These are phyloP conservation scores for Centella asiatica DNA, from an alignment of 129 eudicot genomes.

Conservation along the genomic window DNA sequence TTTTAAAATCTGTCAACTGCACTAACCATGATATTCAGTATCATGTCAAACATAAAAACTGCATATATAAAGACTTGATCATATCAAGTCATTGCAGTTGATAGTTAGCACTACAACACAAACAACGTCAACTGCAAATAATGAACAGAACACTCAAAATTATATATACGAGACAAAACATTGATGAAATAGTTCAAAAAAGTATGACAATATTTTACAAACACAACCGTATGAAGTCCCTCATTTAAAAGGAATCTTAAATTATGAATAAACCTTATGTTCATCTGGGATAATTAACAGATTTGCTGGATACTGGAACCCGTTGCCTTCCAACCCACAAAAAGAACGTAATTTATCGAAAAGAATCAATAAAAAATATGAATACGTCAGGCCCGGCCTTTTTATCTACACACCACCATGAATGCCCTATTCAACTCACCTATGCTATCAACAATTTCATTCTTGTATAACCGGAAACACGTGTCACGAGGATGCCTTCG, in stretches of 20 bases:
- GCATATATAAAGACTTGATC: no score
- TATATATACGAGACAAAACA: no score
- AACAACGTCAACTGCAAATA: no score
- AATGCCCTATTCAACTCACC: constrained; percentile 1
- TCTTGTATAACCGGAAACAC: background rate
- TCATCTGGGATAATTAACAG: background rate
- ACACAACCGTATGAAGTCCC: background rate
- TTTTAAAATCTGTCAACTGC: no score
- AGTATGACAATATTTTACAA: background rate
- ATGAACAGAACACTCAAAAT: no score
- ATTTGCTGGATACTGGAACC: background rate
- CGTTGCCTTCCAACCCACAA: background rate
- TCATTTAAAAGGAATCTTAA: background rate
- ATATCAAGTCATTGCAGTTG: no score
- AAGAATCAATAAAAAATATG: constrained; percentile 9
- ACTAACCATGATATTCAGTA: no score
- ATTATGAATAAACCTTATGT: background rate
- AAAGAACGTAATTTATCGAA: background rate
- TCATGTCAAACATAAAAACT: no score
- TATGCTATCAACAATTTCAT: constrained; percentile 5
- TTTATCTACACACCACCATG: constrained; percentile 8
- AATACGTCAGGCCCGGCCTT: background rate
- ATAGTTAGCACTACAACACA: no score
- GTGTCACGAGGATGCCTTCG: background rate
- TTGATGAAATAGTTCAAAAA: background rate